Evolutionary conservation across 208 protist species (phyloP), one percentile per base, ranked within the genome.

Genomic region (Balamuthia mandrillaris): DNA sequence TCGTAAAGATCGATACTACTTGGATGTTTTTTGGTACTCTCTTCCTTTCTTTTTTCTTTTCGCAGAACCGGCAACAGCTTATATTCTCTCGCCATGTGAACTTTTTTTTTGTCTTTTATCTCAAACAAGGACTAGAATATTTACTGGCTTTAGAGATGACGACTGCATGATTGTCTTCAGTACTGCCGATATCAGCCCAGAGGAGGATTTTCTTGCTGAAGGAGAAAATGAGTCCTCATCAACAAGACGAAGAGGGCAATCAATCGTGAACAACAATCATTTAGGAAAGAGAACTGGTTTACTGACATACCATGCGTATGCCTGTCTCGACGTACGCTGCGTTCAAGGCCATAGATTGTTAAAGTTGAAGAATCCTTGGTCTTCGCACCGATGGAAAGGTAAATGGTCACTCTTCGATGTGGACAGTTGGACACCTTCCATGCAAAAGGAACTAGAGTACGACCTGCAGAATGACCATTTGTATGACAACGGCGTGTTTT

Each of bases 291-390:
- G 49, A 56, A 24, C 65, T 65, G 74, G 74, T 1, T 52, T 82
- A 9, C 51, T 82, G 74, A 35, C 74, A 24, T 82, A 65, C 37
- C 74, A 82, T 37, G 47, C 74, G 5, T 82, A 82, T 12, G 74
- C 74, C 24, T 82, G 74, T 29, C 39, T 82, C 31, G 74, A 82
- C 39, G 51, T 82, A 21, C 74, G 74, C 14, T 29, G n/a, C 35
- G 63, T 27, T 14, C 4, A 27, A 27, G 74, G 74, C n/a, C 49
- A 82, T 16, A 9, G 74, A 24, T 42, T 82, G 7, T 45, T 82
- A 29, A 82, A 82, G 39, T 42, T 82, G 24, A 82, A 82, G 74
- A 82, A 82, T 52, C 74, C 74, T 3, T 82, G 74, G 74, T 31
- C 74, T 0, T 35, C 29, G 9, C 47, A 82, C 33, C 74, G 74